These are phyloP conservation scores for Glaciozyma antarctica DNA, from an alignment of 768 basidiomycete genomes.

Conservation along the genomic window DNA sequence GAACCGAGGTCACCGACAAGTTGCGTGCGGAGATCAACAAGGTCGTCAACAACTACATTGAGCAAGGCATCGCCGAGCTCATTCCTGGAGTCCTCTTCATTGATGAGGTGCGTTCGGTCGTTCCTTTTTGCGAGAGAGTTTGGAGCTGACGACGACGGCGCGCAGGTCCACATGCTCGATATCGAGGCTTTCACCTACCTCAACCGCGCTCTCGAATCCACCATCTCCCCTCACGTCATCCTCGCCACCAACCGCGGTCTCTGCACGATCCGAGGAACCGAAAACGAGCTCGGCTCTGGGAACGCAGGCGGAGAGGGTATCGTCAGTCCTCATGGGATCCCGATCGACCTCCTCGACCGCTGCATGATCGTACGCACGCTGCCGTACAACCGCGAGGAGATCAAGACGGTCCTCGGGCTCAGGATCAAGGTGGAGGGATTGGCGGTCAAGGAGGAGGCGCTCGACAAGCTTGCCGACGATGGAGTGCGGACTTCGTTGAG, in stretches of 20 bases:
- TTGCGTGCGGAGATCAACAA: slow-evolving; percentile 91
- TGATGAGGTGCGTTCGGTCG: slow-evolving; percentile 64
- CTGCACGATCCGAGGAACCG: slow-evolving; percentile 82
- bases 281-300: slow-evolving; percentile 38
- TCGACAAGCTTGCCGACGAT: slow-evolving; percentile 70
- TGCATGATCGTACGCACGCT: slow-evolving; percentile 91
- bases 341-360: slow-evolving; percentile 87
- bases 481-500: slow-evolving; percentile 33
- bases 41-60: slow-evolving; percentile 92
- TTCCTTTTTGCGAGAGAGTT: background rate
- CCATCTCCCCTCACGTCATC: slow-evolving; percentile 95
- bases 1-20: slow-evolving; percentile 97
- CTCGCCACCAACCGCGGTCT: slow-evolving; percentile 93
- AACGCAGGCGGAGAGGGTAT: slow-evolving; percentile 52
- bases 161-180: slow-evolving; percentile 92
- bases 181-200: slow-evolving; percentile 99
- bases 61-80: slow-evolving; percentile 95
- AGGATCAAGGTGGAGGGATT: slow-evolving; percentile 59
- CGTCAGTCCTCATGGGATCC: slow-evolving; percentile 82
- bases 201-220: slow-evolving; percentile 86
- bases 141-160: background rate
- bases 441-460: slow-evolving; percentile 47
- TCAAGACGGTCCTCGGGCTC: slow-evolving; percentile 73
- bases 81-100: slow-evolving; percentile 98
- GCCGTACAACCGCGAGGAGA: slow-evolving; percentile 69